Evolutionary conservation across 345 rosid genomes (phyloP).

Genomic region (Geranium rotundifolium): DNA sequence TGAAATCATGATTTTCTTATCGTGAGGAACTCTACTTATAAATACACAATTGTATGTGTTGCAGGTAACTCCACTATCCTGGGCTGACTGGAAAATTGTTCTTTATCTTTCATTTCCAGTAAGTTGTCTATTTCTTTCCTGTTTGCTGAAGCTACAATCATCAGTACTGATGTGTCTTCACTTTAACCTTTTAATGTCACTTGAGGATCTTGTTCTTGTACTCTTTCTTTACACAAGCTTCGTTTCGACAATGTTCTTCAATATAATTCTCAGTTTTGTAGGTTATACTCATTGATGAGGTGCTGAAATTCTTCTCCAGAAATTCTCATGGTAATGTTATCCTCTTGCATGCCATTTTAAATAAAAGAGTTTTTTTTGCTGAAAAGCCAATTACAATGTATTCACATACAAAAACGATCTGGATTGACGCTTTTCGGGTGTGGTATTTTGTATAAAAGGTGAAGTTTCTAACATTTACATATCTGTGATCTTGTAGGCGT

Average conservation of each 20-base stretch:
- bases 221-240: neutral
- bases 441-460: neutral
- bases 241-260: neutral
- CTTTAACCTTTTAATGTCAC: too few relatives aligned
- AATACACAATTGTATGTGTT: slow-evolving; percentile 15
- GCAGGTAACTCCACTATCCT: slow-evolving; percentile 92
- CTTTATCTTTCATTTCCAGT: slow-evolving; percentile 96
- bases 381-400: too few relatives aligned
- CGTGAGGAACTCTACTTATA: slow-evolving; percentile 6
- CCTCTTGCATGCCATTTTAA: neutral
- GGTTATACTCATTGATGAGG: slow-evolving; percentile 90
- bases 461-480: neutral
- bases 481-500: slow-evolving; percentile 35
- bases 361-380: neutral
- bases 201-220: too few relatives aligned
- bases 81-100: slow-evolving; percentile 80
- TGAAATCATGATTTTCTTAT: slow-evolving; percentile 2
- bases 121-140: slow-evolving; percentile 13
- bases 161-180: neutral
- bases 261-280: slow-evolving; percentile 16
- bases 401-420: too few relatives aligned
- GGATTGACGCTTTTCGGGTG: neutral
- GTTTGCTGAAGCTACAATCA: neutral
- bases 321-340: slow-evolving; percentile 39
- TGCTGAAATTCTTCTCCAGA: slow-evolving; percentile 89